Evolutionary conservation across 108 stramenopile species (phyloP), one percentile per base, ranked within the genome.

Genomic region (Stephanodiscus triporus): DNA sequence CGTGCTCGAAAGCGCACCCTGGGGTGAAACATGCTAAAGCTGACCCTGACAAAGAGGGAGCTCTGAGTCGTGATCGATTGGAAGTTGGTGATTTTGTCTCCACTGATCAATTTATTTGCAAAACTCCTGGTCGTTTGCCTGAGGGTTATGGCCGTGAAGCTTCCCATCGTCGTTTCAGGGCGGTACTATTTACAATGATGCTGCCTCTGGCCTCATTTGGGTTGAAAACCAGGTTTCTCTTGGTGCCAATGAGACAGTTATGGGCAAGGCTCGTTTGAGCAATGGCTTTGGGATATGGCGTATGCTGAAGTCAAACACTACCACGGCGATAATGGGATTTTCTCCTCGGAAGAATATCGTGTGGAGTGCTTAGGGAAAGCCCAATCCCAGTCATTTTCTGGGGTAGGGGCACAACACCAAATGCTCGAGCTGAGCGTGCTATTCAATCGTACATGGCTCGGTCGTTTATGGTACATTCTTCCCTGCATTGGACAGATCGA

Each of bases 361-460:
- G 36, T 24, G 4, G 32, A 58, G 6, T 51, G 78, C 23, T 17
- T n/a, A 10, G 36, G 27, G 0, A 22, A 24, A 5, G 16, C 20
- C 14, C 60, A 42, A 14, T 51, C 58, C 0, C 84, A 85, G 56
- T 22, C 34, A 0, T 76, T 84, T 23, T 60, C 34, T 50, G 83
- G 83, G 45, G 71, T 68, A 36, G 78, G 78, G 0, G 78, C 80
- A 0, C 48, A 84, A 11, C 78, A 80, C 61, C 81, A 86, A 87
- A 87, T 70, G 73, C 74, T 17, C 57, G 60, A 23, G 84, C 86
- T 19, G 81, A 87, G 68, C 36, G 64, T 9, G 63, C 76, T 1
- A 80, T 85, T 20, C 68, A 70, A 45, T 77, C 75, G 17, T 48
- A 37, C 6, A 78, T 68, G 75, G 87, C 82, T 17, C 37, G 70